A percentile compares a stretch with the other conserved stretches of the same genome.
phyloP scores from a whole-genome alignment of 108 stramenopile genomes.

The Hondaea fermentalgiana region DNA sequence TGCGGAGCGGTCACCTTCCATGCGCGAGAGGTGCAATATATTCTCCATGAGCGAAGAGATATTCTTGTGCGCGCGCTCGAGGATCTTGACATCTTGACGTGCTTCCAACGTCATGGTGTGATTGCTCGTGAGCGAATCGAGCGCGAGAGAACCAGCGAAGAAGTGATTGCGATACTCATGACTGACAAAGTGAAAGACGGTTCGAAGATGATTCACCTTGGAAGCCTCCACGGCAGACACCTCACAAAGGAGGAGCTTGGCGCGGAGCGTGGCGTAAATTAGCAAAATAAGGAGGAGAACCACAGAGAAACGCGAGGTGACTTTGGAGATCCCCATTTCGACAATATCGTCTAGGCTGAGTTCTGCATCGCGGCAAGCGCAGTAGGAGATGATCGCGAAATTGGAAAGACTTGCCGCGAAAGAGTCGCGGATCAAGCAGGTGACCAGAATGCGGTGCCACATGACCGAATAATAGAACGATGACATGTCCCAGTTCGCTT shows the following conservation, averaged over 20 bases:
- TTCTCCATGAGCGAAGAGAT: background rate
- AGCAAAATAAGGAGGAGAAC: background rate
- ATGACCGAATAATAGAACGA: background rate
- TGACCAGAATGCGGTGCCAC: background rate
- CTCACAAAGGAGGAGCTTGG: background rate
- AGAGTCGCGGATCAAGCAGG: background rate
- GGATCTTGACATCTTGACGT: background rate
- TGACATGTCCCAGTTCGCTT: background rate
- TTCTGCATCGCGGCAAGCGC: background rate
- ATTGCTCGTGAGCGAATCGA: background rate
- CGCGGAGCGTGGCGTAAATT: background rate
- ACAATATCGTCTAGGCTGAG: background rate
- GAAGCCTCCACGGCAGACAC: background rate
- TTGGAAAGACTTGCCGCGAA: background rate
- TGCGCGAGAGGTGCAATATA: background rate
- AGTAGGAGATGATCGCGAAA: background rate
- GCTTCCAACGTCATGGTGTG: background rate
- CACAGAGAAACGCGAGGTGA: background rate
- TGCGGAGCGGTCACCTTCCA: background rate
- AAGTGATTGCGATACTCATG: background rate
- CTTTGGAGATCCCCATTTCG: background rate
- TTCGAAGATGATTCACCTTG: background rate
- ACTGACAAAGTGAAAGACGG: background rate
- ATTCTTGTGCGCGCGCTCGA: background rate
- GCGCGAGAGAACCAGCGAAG: background rate